These are phyloP conservation scores for Trichoderma sp. DNA, from an alignment of 2,329 filamentous ascomycete genomes.

Conservation along the genomic window DNA sequence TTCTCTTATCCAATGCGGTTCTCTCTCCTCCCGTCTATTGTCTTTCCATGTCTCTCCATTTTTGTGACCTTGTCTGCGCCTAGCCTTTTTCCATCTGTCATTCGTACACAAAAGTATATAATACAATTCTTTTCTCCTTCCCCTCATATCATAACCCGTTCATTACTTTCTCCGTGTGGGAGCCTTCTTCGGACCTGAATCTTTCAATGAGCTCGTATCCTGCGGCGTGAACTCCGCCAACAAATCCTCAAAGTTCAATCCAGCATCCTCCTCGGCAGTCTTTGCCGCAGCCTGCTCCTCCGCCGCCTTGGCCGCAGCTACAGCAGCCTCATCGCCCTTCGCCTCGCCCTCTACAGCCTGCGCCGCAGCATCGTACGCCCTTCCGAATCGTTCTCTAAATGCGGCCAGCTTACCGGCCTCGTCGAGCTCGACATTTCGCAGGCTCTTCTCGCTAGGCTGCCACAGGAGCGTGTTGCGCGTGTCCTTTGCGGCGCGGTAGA, in stretches of 20 bases:
- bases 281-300: constrained; percentile 32
- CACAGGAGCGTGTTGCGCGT: constrained; percentile 86
- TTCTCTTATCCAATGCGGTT: constrained; percentile 22
- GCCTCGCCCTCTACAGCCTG: constrained; percentile 38
- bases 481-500: constrained; percentile 72
- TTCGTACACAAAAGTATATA: constrained; percentile 4
- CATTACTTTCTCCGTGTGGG: constrained; percentile 53
- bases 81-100: constrained; percentile 29
- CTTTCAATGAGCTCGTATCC: constrained; percentile 42
- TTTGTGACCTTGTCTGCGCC: constrained; percentile 22
- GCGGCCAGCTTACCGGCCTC: constrained; percentile 88
- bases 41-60: background rate
- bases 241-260: constrained; percentile 50
- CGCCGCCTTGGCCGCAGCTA: constrained; percentile 30
- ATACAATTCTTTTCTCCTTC: background rate
- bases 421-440: constrained; percentile 90
- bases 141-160: background rate
- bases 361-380: constrained; percentile 72
- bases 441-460: constrained; percentile 81
- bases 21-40: constrained; percentile 9
- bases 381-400: constrained; percentile 83
- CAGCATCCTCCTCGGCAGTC: constrained; percentile 34
- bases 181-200: constrained; percentile 48
- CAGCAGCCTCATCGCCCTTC: constrained; percentile 37
- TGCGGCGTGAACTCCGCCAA: constrained; percentile 55